Evolutionary conservation across 352 stramenopile genomes (phyloP).

Genomic region (Pythium myriotylum): DNA sequence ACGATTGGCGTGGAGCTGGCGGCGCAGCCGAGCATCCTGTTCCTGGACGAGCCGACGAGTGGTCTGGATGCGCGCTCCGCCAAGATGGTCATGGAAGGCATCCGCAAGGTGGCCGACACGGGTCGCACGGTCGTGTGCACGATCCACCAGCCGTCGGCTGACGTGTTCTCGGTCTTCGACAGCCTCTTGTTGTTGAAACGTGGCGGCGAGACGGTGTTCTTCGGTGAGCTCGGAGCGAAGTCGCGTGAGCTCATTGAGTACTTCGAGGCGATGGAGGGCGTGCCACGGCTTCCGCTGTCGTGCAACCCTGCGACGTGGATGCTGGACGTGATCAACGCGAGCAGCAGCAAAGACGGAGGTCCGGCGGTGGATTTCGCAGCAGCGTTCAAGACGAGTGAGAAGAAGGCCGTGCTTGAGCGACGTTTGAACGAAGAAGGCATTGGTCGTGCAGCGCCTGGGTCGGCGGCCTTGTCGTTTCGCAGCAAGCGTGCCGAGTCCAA

Average conservation of each 20-base stretch:
- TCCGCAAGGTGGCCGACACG: slow-evolving; percentile 62
- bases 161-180: slow-evolving; percentile 20
- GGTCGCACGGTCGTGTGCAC: slow-evolving; percentile 80
- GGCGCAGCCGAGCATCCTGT: slow-evolving; percentile 34
- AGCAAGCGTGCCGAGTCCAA: slow-evolving; percentile 13
- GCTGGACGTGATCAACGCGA: slow-evolving; percentile 58
- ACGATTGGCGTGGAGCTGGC: slow-evolving; percentile 36
- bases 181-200: slow-evolving; percentile 76
- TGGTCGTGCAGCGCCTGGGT: not conserved
- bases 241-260: not conserved
- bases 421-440: slow-evolving; percentile 6
- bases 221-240: not conserved
- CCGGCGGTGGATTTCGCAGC: slow-evolving; percentile 6
- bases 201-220: slow-evolving; percentile 46
- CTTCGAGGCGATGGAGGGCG: no score
- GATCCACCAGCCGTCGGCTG: slow-evolving; percentile 28
- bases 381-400: slow-evolving; percentile 11
- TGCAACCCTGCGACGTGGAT: no score
- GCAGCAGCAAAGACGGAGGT: slow-evolving; percentile 24
- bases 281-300: no score
- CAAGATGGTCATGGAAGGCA: no score
- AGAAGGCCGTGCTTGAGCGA: slow-evolving; percentile 6
- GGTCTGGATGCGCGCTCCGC: no score
- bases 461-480: slow-evolving; percentile 13
- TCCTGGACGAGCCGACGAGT: no score